Percentiles rank a stretch among this genome's conserved stretches.
Evolutionary conservation across 257 asterid genomes (phyloP).

Genomic region (Perilla frutescens): DNA sequence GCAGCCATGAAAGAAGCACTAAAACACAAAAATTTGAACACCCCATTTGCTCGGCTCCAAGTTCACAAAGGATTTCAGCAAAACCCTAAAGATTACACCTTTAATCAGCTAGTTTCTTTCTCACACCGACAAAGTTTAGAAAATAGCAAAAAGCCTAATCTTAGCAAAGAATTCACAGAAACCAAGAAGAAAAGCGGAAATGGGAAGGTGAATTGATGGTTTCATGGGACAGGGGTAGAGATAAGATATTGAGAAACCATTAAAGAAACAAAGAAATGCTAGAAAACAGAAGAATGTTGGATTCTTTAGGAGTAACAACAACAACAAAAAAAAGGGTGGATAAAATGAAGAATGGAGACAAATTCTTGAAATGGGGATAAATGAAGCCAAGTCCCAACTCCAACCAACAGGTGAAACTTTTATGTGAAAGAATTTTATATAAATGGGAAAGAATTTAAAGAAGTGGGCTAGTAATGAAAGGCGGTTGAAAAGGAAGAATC

Average conservation of each 20-base stretch:
- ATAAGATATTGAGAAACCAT: conserved; percentile 24
- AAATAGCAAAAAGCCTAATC: conserved; percentile 16
- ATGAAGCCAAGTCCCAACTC: background rate
- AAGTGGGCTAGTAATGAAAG: conserved; percentile 29
- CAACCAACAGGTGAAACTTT: background rate
- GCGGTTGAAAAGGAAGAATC: conserved; percentile 40
- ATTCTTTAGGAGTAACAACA: conserved; percentile 18
- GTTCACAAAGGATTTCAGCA: conserved; percentile 18
- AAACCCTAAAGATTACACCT: conserved; percentile 40
- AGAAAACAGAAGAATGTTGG: conserved; percentile 36
- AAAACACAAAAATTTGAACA: conserved; percentile 33
- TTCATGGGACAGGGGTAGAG: conserved; percentile 6
- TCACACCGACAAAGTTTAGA: background rate
- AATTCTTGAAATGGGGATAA: conserved; percentile 18
- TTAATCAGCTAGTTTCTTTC: background rate
- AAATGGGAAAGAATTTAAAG: conserved; percentile 12
- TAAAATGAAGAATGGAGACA: conserved; percentile 32
- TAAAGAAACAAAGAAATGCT: conserved; percentile 28
- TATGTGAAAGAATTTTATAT: background rate
- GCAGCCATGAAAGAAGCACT: conserved; percentile 52
- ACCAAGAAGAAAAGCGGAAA: background rate
- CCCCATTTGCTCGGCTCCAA: conserved; percentile 48
- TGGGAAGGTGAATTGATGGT: background rate
- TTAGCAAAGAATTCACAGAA: background rate
- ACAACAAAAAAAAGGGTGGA: conserved; percentile 17